Percentiles rank a stretch among this genome's conserved stretches.
Evolutionary conservation across 140 eudicot genomes (phyloP).

Genomic region (Flaveria floridana): DNA sequence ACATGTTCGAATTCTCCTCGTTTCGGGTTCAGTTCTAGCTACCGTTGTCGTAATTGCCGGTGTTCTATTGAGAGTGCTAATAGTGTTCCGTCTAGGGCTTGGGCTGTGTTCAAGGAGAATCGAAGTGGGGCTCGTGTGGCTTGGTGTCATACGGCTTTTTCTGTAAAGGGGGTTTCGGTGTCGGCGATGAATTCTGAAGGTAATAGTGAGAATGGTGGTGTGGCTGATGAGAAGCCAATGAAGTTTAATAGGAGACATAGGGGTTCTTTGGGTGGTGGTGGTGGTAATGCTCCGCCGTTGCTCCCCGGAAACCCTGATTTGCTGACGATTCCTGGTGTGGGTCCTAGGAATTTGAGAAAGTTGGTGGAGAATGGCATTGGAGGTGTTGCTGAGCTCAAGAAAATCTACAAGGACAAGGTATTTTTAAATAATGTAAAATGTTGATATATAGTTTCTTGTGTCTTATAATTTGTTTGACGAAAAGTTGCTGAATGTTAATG

Average conservation of each 20-base stretch:
- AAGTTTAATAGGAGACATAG: conserved; percentile 61
- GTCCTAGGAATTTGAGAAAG: conserved; percentile 88
- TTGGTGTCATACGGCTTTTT: conserved; percentile 40
- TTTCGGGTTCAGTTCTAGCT: not conserved
- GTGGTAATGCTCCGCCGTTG: conserved; percentile 28
- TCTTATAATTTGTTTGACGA: not conserved
- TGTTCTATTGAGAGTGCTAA: conserved; percentile 32
- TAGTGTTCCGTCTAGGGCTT: conserved; percentile 43
- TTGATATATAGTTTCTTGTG: not conserved
- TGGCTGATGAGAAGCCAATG: conserved; percentile 35
- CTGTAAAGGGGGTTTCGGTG: conserved; percentile 30
- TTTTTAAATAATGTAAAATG: not conserved
- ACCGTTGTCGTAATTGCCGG: conserved; percentile 41
- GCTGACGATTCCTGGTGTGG: conserved; percentile 86
- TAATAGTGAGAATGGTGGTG: conserved; percentile 15
- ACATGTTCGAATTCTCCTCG: conserved; percentile 19
- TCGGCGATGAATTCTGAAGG: conserved; percentile 22
- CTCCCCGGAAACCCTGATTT: conserved; percentile 62
- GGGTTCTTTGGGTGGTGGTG: conserved; percentile 28
- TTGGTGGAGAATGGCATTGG: conserved; percentile 78
- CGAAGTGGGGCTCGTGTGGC: conserved; percentile 40
- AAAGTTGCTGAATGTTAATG: not conserved
- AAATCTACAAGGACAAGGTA: conserved; percentile 83
- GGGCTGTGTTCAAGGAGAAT: conserved; percentile 51
- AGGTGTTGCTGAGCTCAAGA: conserved; percentile 87